Conservation (phyloP, 345 rosid genomes). For the Brassica cretica region DNA sequence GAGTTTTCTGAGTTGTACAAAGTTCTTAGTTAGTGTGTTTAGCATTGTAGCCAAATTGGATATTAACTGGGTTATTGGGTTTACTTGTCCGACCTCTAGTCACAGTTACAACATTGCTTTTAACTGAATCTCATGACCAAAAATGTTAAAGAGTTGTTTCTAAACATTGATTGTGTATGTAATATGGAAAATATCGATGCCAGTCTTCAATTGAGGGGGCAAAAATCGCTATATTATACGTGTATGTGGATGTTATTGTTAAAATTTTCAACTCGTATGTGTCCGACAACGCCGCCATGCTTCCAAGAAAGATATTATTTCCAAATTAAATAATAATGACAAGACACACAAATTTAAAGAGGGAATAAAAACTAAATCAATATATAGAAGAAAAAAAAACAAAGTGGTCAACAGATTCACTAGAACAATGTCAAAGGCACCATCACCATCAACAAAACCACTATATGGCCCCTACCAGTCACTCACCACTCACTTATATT, state of each 20-base stretch:
- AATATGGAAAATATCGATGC: not conserved
- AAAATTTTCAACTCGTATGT: slow-evolving; percentile 18
- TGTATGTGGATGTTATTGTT: slow-evolving; percentile 6
- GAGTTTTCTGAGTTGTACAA: not conserved
- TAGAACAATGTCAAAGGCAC: slow-evolving; percentile 41
- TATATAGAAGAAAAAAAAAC: slow-evolving; percentile 14
- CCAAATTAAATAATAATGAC: slow-evolving; percentile 25
- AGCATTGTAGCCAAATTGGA: not conserved
- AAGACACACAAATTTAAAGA: slow-evolving; percentile 9
- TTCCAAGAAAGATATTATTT: slow-evolving; percentile 32
- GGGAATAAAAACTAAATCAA: slow-evolving; percentile 23
- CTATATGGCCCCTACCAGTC: slow-evolving; percentile 33
- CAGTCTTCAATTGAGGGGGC: slow-evolving; percentile 6
- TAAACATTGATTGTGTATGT: not conserved
- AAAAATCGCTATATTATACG: slow-evolving; percentile 6
- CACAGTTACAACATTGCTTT: not conserved
- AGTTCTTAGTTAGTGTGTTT: not conserved
- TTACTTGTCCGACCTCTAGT: not conserved
- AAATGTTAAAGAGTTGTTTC: not conserved
- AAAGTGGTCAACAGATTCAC: slow-evolving; percentile 33
- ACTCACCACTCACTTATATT: slow-evolving; percentile 30
- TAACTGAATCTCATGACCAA: not conserved
- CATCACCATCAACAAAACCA: slow-evolving; percentile 42
- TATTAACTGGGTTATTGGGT: not conserved
- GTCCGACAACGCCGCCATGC: slow-evolving; percentile 36